phyloP scores from a whole-genome alignment of 2,329 filamentous ascomycete species.

The Penicillium griseofulvum region DNA sequence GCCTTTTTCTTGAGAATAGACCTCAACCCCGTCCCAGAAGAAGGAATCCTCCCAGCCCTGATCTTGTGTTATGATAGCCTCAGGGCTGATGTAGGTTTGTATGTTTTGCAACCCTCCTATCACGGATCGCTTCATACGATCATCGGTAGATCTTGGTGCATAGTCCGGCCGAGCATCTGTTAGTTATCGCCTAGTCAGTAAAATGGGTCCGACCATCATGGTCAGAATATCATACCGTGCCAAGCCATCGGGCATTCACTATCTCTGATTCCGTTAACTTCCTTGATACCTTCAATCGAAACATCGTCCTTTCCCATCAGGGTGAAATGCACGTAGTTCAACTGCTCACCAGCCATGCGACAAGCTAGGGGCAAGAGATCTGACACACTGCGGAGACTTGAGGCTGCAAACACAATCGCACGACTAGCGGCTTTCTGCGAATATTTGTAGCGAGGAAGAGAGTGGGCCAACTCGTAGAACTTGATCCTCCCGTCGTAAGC shows the following conservation, averaged over 20 bases:
- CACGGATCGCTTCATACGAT: conserved; percentile 65
- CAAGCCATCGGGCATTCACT: conserved; percentile 63
- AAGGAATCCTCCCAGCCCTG: conserved; percentile 64
- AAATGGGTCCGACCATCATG: conserved; percentile 26
- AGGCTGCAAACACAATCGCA: conserved; percentile 70
- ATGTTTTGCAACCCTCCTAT: conserved; percentile 69
- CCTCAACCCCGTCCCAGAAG: conserved; percentile 61
- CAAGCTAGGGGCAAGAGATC: conserved; percentile 79
- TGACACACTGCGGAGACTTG: conserved; percentile 69
- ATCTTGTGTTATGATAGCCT: conserved; percentile 71
- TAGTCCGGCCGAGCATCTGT: conserved; percentile 72
- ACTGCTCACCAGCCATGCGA: conserved; percentile 69
- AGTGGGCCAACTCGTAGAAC: conserved; percentile 63
- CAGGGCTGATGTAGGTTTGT: conserved; percentile 70
- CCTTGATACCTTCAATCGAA: conserved; percentile 64
- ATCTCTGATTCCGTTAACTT: conserved; percentile 74
- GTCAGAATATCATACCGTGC: conserved; percentile 54
- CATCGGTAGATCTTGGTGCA: conserved; percentile 65
- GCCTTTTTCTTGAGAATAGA: conserved; percentile 52
- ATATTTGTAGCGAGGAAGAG: conserved; percentile 58
- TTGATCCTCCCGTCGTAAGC: conserved; percentile 66
- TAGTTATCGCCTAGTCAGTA: neutral
- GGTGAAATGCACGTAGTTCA: conserved; percentile 77
- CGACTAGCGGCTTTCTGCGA: conserved; percentile 60
- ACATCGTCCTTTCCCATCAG: conserved; percentile 73